Percentiles rank a stretch among this genome's conserved stretches.
Evolutionary conservation across 2,329 filamentous ascomycete genomes (phyloP).

Genomic region (Diplodia corticola): DNA sequence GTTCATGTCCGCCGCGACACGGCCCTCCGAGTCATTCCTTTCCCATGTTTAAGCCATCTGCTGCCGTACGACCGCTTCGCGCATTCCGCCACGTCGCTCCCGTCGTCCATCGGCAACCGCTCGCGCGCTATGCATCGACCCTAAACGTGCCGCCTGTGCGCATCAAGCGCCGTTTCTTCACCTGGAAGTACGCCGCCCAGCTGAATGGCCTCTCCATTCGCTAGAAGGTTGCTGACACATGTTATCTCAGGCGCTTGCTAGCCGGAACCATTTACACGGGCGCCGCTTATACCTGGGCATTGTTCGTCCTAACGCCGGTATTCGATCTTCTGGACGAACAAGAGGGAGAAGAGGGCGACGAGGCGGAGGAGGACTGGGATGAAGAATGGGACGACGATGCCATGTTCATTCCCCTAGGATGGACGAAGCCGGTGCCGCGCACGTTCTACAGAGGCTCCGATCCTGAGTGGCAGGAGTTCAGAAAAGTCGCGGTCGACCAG

Average conservation of each 20-base stretch:
- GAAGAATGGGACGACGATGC: slow-evolving; percentile 30
- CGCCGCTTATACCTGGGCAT: slow-evolving; percentile 25
- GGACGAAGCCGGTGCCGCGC: slow-evolving; percentile 43
- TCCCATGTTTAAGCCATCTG: slow-evolving; percentile 41
- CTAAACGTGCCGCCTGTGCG: slow-evolving; percentile 43
- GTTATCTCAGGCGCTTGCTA: slow-evolving; percentile 18
- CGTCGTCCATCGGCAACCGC: slow-evolving; percentile 28
- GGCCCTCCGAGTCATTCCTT: slow-evolving; percentile 28
- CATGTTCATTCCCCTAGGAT: slow-evolving; percentile 52
- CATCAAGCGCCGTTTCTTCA: slow-evolving; percentile 41
- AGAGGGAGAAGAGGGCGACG: slow-evolving; percentile 35
- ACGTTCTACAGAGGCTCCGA: slow-evolving; percentile 53
- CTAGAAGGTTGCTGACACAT: neutral
- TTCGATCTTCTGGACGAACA: slow-evolving; percentile 26
- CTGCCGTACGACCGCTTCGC: slow-evolving; percentile 40
- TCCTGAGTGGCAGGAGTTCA: slow-evolving; percentile 56
- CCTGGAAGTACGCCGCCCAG: slow-evolving; percentile 32
- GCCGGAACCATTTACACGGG: slow-evolving; percentile 25
- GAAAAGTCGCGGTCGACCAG: slow-evolving; percentile 47
- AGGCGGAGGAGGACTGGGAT: slow-evolving; percentile 36
- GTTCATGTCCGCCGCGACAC: slow-evolving; percentile 16
- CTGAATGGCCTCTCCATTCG: neutral
- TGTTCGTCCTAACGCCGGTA: slow-evolving; percentile 27
- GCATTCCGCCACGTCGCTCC: slow-evolving; percentile 26
- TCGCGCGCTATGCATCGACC: slow-evolving; percentile 27